phyloP scores from a whole-genome alignment of 2,329 filamentous ascomycete genomes.

The Fusarium sp. region DNA sequence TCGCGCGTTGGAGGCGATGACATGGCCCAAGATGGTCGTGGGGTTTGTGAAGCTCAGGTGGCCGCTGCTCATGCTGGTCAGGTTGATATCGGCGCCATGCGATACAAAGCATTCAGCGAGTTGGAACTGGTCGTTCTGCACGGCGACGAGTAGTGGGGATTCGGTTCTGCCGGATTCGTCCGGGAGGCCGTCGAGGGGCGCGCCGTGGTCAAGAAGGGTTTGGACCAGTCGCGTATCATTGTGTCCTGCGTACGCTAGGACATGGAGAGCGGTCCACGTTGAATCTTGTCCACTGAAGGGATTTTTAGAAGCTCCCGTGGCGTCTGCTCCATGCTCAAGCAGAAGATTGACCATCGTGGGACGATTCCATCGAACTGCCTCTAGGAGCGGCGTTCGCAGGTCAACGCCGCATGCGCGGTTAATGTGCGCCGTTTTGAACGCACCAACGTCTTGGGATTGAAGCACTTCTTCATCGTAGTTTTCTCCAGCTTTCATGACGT shows the following conservation, averaged over 20 bases:
- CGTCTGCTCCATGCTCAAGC: background rate
- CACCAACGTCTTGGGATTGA: background rate
- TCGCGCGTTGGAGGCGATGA: background rate
- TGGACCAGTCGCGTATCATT: background rate
- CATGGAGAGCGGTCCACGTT: background rate
- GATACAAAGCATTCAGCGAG: background rate
- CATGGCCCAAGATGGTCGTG: background rate
- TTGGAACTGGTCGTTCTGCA: background rate
- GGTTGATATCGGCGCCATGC: background rate
- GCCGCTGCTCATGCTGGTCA: background rate
- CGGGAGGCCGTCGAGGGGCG: background rate
- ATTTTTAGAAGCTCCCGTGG: background rate
- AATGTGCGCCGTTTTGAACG: background rate
- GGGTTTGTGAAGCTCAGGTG: background rate
- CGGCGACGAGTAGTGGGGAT: background rate
- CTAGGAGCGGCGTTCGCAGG: background rate
- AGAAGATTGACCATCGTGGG: background rate
- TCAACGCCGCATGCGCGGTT: background rate
- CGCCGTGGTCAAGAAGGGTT: background rate
- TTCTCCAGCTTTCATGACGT: fast-evolving
- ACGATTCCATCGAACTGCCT: background rate
- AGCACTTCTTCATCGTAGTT: background rate
- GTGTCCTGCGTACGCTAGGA: background rate
- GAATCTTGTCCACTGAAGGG: background rate
- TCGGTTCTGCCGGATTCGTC: fast-evolving